Evolutionary conservation across 306 rosid genomes (phyloP), one percentile per base, ranked within the genome.

Genomic region (Hippophae tibetana): DNA sequence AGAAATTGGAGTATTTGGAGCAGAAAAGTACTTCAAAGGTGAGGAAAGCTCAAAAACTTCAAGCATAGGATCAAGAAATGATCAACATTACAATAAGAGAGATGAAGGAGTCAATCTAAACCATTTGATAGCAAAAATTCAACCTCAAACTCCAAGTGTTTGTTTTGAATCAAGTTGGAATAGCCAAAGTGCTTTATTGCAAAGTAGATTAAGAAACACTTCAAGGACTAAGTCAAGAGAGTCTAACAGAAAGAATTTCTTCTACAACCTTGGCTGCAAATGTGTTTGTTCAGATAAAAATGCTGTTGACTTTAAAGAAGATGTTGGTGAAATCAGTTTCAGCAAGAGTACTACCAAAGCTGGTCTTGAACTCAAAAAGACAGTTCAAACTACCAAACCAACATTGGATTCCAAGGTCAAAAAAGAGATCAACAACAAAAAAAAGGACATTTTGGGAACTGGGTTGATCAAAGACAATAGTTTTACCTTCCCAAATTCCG

Each of bases 1-100:
- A 57, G 97, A 93, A 67, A 93, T 93, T 47, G 99, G 83, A 57
- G 90, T 93, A 0, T 93, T 93, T 63, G 78, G 76, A 13, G 99
- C 99, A 26, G 89, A 84, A 55, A 93, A 93, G 65, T 93, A 93
- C 84, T 93, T 93, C 93, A 86, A 84, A 62, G 99, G 90, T 63
- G 56, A 64, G 13, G 70, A 69, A 10, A 61, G 61, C 31, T 72
- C 80, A 50, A 75, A 53, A 51, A 67, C 70, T 60, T 13, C 69
- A 18, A 61, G 69, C 73, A 62, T 62, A 41, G 58, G 62, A 6
- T 62, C 66, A 14, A 57, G 38, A 10, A 71, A 45, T 8, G 2
- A 5, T 43, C 42, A 13, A 18, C 27, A 18, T 27, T 54, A 40
- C 10, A 11, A 31, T 45, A 61, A 47, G n/a, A 47, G 38, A 23